Conservation (phyloP, 768 basidiomycete species). For the Amanita thiersii region DNA sequence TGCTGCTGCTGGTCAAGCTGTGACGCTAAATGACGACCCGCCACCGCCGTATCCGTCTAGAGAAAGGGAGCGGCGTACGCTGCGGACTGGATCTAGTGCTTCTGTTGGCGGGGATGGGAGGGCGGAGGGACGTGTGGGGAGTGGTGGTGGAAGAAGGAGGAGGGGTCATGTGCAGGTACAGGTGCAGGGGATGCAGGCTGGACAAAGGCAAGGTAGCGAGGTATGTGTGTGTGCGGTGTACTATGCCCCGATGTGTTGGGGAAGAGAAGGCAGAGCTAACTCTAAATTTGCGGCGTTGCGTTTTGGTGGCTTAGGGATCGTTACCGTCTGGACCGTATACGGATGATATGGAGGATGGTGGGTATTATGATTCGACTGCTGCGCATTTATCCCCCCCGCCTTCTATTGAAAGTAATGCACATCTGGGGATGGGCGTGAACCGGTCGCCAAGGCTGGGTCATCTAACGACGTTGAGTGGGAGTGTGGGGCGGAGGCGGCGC, state of each 20-base stretch:
- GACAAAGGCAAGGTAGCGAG: not conserved
- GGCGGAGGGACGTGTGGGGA: too few relatives aligned
- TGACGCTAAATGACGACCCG: conserved; percentile 6
- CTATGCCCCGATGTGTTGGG: not conserved
- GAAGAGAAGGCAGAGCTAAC: not conserved
- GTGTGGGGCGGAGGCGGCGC: conserved; percentile 23
- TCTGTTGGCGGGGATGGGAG: too few relatives aligned
- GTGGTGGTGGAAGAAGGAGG: too few relatives aligned
- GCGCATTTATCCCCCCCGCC: not conserved
- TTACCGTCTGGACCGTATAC: not conserved
- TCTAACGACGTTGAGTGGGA: not conserved
- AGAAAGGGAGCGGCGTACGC: not conserved
- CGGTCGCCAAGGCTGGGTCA: not conserved
- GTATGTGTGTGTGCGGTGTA: not conserved
- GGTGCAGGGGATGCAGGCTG: conserved; percentile 1
- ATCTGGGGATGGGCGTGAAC: not conserved
- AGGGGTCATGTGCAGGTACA: conserved; percentile 2
- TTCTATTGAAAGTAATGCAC: not conserved
- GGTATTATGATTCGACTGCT: not conserved
- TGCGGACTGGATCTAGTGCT: too few relatives aligned
- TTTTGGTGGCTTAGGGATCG: too few relatives aligned
- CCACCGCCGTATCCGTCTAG: conserved; percentile 9
- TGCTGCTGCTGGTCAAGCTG: too few relatives aligned
- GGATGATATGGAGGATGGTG: not conserved
- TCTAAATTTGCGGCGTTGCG: too few relatives aligned